Evolutionary conservation across 176 grass and related monocot genomes (phyloP).

Genomic region (Oryza rufipogon): DNA sequence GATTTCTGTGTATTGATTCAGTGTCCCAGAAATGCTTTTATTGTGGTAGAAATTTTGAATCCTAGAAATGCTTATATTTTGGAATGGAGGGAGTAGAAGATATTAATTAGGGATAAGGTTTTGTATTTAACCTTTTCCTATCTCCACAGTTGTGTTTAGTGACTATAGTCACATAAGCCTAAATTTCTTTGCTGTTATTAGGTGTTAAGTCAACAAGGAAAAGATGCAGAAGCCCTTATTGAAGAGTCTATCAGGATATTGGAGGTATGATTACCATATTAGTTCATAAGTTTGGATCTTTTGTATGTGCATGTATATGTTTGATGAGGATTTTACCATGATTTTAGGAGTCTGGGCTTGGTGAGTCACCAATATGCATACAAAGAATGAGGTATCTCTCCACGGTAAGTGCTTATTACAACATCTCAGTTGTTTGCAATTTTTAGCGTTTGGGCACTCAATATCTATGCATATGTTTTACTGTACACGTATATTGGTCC

Average conservation of each 20-base stretch:
- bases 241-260: conserved; percentile 91
- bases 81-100: neutral
- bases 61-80: neutral
- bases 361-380: conserved; percentile 66
- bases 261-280: conserved; percentile 57
- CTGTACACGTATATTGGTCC: neutral
- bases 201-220: conserved; percentile 76
- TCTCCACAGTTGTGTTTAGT: neutral
- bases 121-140: conserved; percentile 1
- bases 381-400: conserved; percentile 69
- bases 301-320: neutral
- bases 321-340: conserved; percentile 37
- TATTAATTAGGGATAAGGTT: neutral
- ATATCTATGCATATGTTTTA: conserved; percentile 14
- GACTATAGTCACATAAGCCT: neutral
- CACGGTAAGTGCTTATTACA: conserved; percentile 45
- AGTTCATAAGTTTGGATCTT: conserved; percentile 23
- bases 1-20: no score
- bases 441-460: neutral
- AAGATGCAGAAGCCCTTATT: conserved; percentile 69
- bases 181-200: conserved; percentile 35
- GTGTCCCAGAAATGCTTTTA: no score
- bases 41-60: no score
- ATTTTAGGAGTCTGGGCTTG: conserved; percentile 82
- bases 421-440: neutral